Evolutionary conservation across 805 yeast genomes (phyloP), one percentile per base, ranked within the genome.

Genomic region (Candida khao-thaluensis): DNA sequence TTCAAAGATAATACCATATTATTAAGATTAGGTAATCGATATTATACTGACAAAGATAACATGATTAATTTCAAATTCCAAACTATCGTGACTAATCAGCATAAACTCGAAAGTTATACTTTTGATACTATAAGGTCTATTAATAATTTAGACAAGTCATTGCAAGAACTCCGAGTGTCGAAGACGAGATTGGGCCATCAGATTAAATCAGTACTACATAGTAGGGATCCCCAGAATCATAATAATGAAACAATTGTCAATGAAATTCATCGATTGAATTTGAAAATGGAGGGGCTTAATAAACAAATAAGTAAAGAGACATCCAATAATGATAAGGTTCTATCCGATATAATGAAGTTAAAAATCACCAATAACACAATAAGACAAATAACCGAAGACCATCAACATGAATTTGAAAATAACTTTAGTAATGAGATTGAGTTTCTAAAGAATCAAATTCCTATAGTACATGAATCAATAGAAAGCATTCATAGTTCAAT

Each of bases 121-220:
- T 60, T 60, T 40, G 68, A 63, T 37, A 33, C 52, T 7, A 53
- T 63, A n/a, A 38, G 70, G 30, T 47, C 61, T 1, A 35, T 62
- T 7, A 49, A 48, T 31, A 57, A 52, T 29, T 41, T 62, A n/a
- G 37, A 48, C 11, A 45, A 46, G 16, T 55, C 67, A 1, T 38
- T 57, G 2, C 54, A 53, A 18, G 74, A 69, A 36, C 54, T 68
- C 27, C 23, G 38, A 4, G 11, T 26, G 2, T 43, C 64, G 24
- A 66, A 65, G 40, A 25, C 21, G n/a, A 46, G 39, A 15, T 38
- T 60, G 1, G 35, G 55, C 1, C 30, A 22, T 3, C 18, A 15
- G 8, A 44, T 47, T 22, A 38, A 27, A 14, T 8, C 29, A 9
- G 9, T 30, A 1, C 27, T 38, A 11, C 15, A 3, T 2, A 43